Evolutionary conservation across 1,139 yeast species (phyloP).

Genomic region (Saccharomyces pastorianus): DNA sequence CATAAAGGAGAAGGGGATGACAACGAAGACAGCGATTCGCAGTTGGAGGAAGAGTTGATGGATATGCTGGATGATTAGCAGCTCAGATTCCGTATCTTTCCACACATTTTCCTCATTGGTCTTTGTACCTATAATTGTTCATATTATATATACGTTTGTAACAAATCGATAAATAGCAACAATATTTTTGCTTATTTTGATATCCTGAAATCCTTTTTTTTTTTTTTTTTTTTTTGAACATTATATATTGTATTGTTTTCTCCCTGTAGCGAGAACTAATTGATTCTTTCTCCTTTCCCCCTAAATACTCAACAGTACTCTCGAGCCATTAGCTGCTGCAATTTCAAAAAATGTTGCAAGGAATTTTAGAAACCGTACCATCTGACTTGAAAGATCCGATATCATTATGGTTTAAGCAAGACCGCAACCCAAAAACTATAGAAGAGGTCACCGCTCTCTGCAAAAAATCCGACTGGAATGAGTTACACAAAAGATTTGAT

Average conservation of each 20-base stretch:
- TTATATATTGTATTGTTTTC: neutral
- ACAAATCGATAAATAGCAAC: neutral
- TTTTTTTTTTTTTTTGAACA: neutral
- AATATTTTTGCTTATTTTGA: neutral
- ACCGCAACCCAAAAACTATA: constrained; percentile 45
- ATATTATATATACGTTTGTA: neutral
- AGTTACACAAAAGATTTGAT: constrained; percentile 41
- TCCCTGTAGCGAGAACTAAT: neutral
- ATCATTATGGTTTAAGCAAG: constrained; percentile 22
- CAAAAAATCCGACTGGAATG: constrained; percentile 34
- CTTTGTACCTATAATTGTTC: neutral
- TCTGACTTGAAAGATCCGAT: constrained; percentile 13
- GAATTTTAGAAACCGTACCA: constrained; percentile 9
- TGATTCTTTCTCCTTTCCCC: neutral
- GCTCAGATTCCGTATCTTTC: neutral
- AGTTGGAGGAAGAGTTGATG: constrained; percentile 35
- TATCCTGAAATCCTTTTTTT: neutral
- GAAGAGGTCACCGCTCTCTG: constrained; percentile 48
- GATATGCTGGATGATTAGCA: constrained; percentile 23
- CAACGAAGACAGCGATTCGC: constrained; percentile 30
- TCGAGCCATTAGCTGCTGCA: neutral
- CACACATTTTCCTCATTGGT: neutral
- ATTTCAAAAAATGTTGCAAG: neutral
- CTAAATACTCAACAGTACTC: neutral
- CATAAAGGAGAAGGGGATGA: constrained; percentile 4